Base-by-base conservation (phyloP, 2,329 filamentous ascomycete species). In the Golovinomyces cichoracearum region DNA sequence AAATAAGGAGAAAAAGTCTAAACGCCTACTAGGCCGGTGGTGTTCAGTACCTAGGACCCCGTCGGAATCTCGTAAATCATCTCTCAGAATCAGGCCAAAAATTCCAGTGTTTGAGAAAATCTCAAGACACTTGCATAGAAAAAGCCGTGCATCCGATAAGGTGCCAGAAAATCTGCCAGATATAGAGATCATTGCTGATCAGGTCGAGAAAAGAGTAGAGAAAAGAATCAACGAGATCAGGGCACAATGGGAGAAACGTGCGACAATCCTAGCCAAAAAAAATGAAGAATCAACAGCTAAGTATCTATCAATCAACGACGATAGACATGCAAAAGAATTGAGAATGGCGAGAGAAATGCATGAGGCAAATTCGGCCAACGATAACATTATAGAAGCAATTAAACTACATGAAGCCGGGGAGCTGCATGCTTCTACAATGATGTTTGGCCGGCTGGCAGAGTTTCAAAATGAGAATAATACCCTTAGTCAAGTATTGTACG, bases 301-400 rank as follows among this genome's bases (percentile, higher is more conserved):
- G 6, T 33, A 12, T 12, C n/a, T 33, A 9, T 33, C 29, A 33
- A 15, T 3, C n/a, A 33, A 33, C n/a, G 7, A 9, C n/a, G n/a
- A 3, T 12, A n/a, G n/a, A n/a, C 7, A 9, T 2, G 29, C 10
- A 2, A 15, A 15, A 3, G 29, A 33, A 12, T 12, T 33, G 3
- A 33, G n/a, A 9, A 10, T 15, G n/a, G 29, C 29, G 2, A 12
- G 10, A 15, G 10, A 2, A 10, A 33, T 33, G 29, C 10, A 10
- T 33, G n/a, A 3, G 29, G n/a, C 10, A 45, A 67, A 72, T 59
- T 64, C 64, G 50, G 70, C 71, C 48, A 74, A 79, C 60, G 70
- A 72, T 50, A 78, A 83, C 63, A 93, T 98, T 50, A 88, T 94
- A 64, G 79, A 92, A 64, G 90, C 90, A n/a, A 98, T 98, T 61